A percentile compares a stretch with the other conserved stretches of the same genome.
Conservation (phyloP, 1,139 yeast genomes). For the Lodderomyces jiufengensis region DNA sequence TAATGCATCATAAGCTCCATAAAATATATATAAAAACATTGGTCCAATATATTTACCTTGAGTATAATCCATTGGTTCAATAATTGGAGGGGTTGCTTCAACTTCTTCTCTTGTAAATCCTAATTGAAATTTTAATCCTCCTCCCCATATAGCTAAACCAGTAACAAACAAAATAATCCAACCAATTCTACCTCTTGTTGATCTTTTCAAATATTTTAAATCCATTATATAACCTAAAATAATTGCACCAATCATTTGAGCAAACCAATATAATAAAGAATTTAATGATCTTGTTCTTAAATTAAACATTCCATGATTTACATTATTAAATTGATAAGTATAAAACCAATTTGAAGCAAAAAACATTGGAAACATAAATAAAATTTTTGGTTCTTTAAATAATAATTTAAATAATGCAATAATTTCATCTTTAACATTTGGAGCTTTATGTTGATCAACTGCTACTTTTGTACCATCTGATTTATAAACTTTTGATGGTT, state of each 20-base stretch:
- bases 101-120: conserved; percentile 41
- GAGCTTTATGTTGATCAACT: conserved; percentile 33
- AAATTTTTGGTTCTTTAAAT: conserved; percentile 43
- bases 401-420: conserved; percentile 38
- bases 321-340: conserved; percentile 59
- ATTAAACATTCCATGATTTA: conserved; percentile 55
- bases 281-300: conserved; percentile 59
- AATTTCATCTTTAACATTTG: conserved; percentile 47
- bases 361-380: conserved; percentile 56
- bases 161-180: conserved; percentile 39
- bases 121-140: conserved; percentile 53
- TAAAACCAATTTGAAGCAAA: conserved; percentile 64
- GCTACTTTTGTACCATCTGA: conserved; percentile 51
- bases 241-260: conserved; percentile 58
- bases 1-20: conserved; percentile 56
- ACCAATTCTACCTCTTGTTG: conserved; percentile 45
- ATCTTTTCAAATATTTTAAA: conserved; percentile 37
- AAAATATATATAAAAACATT: conserved; percentile 57
- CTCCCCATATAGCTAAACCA: conserved; percentile 58
- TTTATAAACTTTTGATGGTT: conserved; percentile 48
- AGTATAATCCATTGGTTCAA: conserved; percentile 41
- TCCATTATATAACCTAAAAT: conserved; percentile 49
- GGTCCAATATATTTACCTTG: conserved; percentile 52
- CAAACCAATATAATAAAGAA: conserved; percentile 56
- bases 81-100: conserved; percentile 13